phyloP scores from a whole-genome alignment of 1,139 yeast species.

The Suzukiozyma palmioleophila region DNA sequence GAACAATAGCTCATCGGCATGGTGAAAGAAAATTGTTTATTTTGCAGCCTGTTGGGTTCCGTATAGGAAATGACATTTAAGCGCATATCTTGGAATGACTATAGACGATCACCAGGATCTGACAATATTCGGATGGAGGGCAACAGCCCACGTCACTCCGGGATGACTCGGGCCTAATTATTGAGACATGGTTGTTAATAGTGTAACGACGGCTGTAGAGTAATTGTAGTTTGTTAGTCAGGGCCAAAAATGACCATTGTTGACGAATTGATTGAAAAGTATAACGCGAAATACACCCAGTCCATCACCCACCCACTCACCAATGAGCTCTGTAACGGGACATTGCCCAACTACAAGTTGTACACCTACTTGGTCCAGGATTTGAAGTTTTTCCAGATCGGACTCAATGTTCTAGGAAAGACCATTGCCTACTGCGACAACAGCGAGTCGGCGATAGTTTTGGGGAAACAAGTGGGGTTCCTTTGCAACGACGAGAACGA shows the following conservation, averaged over 20 bases:
- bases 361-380: conserved; percentile 48
- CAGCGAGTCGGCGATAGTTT: conserved; percentile 26
- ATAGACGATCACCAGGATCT: no score
- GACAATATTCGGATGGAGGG: no score
- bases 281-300: conserved; percentile 15
- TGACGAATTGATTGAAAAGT: conserved; percentile 18
- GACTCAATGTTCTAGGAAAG: conserved; percentile 42
- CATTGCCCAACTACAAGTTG: conserved; percentile 36
- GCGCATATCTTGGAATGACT: background rate
- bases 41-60: no score
- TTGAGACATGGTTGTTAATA: no score
- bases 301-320: conserved; percentile 43
- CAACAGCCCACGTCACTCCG: no score
- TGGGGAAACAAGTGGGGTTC: conserved; percentile 51
- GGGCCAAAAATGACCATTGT: conserved; percentile 3
- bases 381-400: conserved; percentile 40
- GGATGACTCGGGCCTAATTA: no score
- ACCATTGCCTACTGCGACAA: conserved; percentile 42
- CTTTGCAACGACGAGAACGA: conserved; percentile 45
- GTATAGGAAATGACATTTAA: background rate
- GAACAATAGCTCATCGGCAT: no score
- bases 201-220: no score
- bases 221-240: no score
- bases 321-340: conserved; percentile 43
- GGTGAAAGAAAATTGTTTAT: no score